Base-by-base conservation (phyloP, 2,329 filamentous ascomycete species). In the Delphinella strobiligena region DNA sequence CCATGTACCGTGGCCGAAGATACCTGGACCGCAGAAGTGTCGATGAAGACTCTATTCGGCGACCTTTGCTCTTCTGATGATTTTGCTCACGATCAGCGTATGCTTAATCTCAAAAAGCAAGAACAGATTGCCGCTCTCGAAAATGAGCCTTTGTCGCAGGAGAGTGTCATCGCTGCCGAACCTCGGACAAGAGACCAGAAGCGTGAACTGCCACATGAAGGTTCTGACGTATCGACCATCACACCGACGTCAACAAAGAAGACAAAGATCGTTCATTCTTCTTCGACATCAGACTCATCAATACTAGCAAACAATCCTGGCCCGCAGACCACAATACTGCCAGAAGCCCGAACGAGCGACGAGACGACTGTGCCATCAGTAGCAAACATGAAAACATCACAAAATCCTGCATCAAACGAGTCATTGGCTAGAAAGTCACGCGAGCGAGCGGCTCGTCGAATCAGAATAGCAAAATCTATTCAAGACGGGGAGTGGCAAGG, bases 11-110 rank as follows among this genome's bases (percentile, higher is more conserved):
- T 68, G 2, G 71, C 85, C 44, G 60, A 70, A 12, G 51, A 58
- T 0, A 62, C 62, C 1, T 95, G 87, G 87, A 62, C 63, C 19
- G 65, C 77, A 44, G 59, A 62, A 5, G 60, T 78, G 5, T 80
- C 76, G 4, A 82, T 94, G 47, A 47, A 63, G n/a, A 62, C 58
- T 0, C 66, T 94, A 0, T 94, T 94, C 51, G 82, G 83, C 0
- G 58, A 74, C 16, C 61, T 76, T 19, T 93, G 86, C 55, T 74
- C 72, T 1, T 69, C 64, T 0, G 54, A 64, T 0, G 46, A 46
- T 0, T 93, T 89, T 52, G 60, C 63, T 1, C 78, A 89, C 49
- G 85, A 93, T 47, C 31, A 54, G 4, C 50, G 72, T 40, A 80
- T 87, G 71, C 60, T 67, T 39, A 51, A 55, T 11, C 41, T 58